Base-by-base conservation (phyloP, 2,329 filamentous ascomycete species). In the Nigrospora osmanthi region DNA sequence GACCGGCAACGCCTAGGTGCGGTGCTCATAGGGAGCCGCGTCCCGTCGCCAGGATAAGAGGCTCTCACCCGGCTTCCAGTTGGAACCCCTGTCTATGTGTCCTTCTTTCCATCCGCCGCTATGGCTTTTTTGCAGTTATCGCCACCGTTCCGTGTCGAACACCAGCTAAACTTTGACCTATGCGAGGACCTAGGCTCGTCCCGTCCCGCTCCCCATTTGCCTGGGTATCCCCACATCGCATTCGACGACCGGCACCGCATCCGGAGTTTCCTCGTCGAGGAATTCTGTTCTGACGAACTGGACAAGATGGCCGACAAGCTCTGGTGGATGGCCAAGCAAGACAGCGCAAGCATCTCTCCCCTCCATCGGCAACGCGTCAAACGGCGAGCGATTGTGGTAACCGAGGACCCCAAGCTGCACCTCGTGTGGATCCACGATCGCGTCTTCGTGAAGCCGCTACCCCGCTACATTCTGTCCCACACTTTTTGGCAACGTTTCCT, bases 361-460 rank as follows among this genome's bases (percentile, higher is more conserved):
- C 50, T 65, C 2, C 63, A 68, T 44, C 40, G 52, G 9, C 61
- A 65, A 38, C 46, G 47, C 13, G 44, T 60, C 2, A 51, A 59
- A 11, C 49, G 48, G 1, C 60, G 62, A 12, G 38, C 50, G 2
- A 60, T 69, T 15, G 16, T 63, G 2, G 35, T 65, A 15, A 58
- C 60, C 6, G 64, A 68, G 47, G 50, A 62, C 19, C 50, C 58
- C 2, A 56, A 63, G 32, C 49, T 64, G 11, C 64, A 68, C 48
- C 52, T 69, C 0, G 55, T 66, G 6, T 62, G 60, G 58, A 44
- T 49, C 16, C 42, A 58, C 17, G 43, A 51, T 4, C 49, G 50
- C 2, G 58, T 64, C n/a, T 63, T 57, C 39, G 50, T 66, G 28
- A 66, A 65, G 39, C 61, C 60, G 11, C 42, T 65, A 1, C 63